Percentiles rank a stretch among this genome's conserved stretches.
Conservation (phyloP, 805 yeast species). For the Yamadazyma nakazawae region DNA sequence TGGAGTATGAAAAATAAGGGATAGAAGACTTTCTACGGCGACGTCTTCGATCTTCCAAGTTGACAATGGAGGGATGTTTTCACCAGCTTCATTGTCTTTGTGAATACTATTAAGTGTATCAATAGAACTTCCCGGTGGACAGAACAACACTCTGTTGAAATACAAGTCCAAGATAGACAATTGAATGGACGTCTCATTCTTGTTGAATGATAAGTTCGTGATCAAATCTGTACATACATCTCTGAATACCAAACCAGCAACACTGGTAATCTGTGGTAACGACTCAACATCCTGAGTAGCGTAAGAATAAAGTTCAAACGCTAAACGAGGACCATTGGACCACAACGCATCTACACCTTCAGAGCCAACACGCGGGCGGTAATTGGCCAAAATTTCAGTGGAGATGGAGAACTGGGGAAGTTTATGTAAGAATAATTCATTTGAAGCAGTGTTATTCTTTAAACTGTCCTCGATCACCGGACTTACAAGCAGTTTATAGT, state of each 20-base stretch:
- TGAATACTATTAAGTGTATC: constrained; percentile 55
- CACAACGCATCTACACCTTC: constrained; percentile 56
- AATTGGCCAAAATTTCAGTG: constrained; percentile 7
- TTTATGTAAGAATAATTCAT: constrained; percentile 36
- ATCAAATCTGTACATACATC: constrained; percentile 76
- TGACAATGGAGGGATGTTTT: constrained; percentile 44
- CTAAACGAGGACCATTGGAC: constrained; percentile 53
- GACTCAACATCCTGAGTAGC: constrained; percentile 58
- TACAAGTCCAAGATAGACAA: constrained; percentile 69
- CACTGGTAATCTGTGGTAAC: constrained; percentile 37
- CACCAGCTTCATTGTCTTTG: constrained; percentile 41
- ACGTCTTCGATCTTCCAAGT: constrained; percentile 93
- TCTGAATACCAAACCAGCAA: constrained; percentile 54
- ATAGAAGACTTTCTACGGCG: constrained; percentile 76
- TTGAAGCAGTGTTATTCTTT: constrained; percentile 34
- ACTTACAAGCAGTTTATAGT: constrained; percentile 27
- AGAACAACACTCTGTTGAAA: constrained; percentile 54
- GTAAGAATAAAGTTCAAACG: constrained; percentile 56
- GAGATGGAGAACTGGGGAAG: constrained; percentile 32
- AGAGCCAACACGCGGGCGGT: constrained; percentile 25
- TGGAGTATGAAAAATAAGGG: constrained; percentile 76
- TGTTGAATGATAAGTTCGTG: constrained; percentile 81
- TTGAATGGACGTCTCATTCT: constrained; percentile 82
- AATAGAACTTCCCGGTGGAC: constrained; percentile 67
- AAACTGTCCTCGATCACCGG: constrained; percentile 35